A percentile compares a stretch with the other conserved stretches of the same genome.
phyloP scores from a whole-genome alignment of 2,329 filamentous ascomycete genomes.

The Sphaerostilbella broomeana region DNA sequence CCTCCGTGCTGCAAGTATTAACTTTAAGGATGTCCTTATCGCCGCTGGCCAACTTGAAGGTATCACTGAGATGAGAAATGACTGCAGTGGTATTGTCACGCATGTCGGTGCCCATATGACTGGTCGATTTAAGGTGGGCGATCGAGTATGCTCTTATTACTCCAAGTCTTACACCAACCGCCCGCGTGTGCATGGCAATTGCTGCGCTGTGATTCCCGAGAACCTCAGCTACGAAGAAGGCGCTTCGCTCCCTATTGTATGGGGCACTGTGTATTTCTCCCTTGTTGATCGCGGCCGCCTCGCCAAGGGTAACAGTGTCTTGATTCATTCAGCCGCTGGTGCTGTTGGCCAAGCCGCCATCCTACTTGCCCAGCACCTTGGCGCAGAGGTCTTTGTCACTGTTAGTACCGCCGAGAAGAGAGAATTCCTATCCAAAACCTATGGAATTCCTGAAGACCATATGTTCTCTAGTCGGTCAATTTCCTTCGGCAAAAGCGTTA shows the following conservation, averaged over 20 bases:
- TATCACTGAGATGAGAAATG: constrained; percentile 24
- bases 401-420: constrained; percentile 2
- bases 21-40: constrained; percentile 32
- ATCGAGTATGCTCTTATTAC: constrained; percentile 5
- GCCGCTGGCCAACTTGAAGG: constrained; percentile 27
- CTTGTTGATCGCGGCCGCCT: constrained; percentile 19
- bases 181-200: constrained; percentile 1
- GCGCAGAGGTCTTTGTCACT: constrained; percentile 1
- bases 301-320: constrained; percentile 16
- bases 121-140: constrained; percentile 17
- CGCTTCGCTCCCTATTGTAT: constrained; percentile 6
- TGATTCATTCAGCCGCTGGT: constrained; percentile 21
- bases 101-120: constrained; percentile 24
- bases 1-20: constrained; percentile 22
- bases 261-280: constrained; percentile 16
- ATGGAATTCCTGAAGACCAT: constrained; percentile 3
- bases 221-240: constrained; percentile 3
- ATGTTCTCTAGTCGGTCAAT: constrained; percentile 7
- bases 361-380: constrained; percentile 24
- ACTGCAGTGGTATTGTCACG: constrained; percentile 27
- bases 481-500: background rate
- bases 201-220: constrained; percentile 1
- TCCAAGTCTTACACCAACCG: constrained; percentile 7
- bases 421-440: background rate
- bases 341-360: constrained; percentile 31